Base-by-base conservation (phyloP, 768 basidiomycete genomes). In the Lentinula lateritia region DNA sequence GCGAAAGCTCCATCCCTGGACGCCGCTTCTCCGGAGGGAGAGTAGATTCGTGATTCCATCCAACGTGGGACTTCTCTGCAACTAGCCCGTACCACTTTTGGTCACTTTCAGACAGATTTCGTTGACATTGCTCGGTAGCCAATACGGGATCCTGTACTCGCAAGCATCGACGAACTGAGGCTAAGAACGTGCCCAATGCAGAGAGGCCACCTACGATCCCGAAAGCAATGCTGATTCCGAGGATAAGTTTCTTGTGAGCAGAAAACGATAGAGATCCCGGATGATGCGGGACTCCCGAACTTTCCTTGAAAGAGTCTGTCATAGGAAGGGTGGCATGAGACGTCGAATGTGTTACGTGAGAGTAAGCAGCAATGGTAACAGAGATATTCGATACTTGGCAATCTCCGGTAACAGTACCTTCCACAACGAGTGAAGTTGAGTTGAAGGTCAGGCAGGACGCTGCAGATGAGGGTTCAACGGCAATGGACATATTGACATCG, bases 321-420 rank as follows among this genome's bases (percentile, higher is more conserved):
- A 92, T 74, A 1, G 78, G 71, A 16, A 91, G 76, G 59, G 65
- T 80, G 1, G 87, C 78, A 66, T 90, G 88, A 18, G 89, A 92
- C 1, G 84, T 89, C 15, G 89, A 87, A 65, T 86, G 89, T 2
- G 86, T 89, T 18, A 80, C 59, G 41, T 70, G 75, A 36, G 87
- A 89, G 71, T 85, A 89, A 2, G 89, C 90, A 6, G 85, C 84
- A 65, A 92, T 88, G 3, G 82, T 83, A 53, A 85, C 74, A 1
- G 73, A 71, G 43, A 86, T 77, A 48, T 78, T 41, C 76, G 16
- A 78, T 67, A 35, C 65, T 64, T 75, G 65, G 23, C 79, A 80
- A 62, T 80, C 71, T 38, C 66, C 54, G 5, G 90, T 88, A 38
- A 91, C 71, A 16, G 68, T 79, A 6, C 91, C 92, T 38, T 75